These are phyloP conservation scores for Daldinia eschscholtzii DNA, from an alignment of 2,329 filamentous ascomycete genomes.

Conservation along the genomic window DNA sequence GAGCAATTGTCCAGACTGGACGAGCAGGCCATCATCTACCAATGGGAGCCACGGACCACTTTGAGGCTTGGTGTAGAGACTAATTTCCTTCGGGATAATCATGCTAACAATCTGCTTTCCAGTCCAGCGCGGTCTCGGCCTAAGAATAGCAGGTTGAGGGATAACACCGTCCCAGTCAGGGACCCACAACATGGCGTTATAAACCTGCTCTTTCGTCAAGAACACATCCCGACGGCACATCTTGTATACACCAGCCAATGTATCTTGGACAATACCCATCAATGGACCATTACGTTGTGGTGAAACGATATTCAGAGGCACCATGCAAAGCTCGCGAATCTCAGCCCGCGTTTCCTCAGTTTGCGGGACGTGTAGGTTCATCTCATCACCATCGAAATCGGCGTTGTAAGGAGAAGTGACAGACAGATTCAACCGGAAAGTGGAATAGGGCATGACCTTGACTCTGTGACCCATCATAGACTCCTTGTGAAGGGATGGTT, in stretches of 20 bases:
- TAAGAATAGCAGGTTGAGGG: conserved; percentile 91
- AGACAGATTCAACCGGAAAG: conserved; percentile 95
- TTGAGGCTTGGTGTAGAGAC: conserved; percentile 76
- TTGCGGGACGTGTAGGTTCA: conserved; percentile 99
- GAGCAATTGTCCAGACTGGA: conserved; percentile 89
- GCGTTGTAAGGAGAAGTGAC: conserved; percentile 99
- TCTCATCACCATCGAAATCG: conserved; percentile 99
- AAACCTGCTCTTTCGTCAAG: conserved; percentile 88
- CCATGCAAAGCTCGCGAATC: conserved; percentile 93
- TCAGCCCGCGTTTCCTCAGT: conserved; percentile 97
- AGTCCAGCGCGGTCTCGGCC: conserved; percentile 93
- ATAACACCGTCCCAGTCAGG: conserved; percentile 97
- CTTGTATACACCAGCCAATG: conserved; percentile 96
- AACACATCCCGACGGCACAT: conserved; percentile 94
- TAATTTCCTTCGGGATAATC: conserved; percentile 89
- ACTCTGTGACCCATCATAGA: conserved; percentile 99
- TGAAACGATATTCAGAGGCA: conserved; percentile 98
- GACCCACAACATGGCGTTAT: conserved; percentile 98
- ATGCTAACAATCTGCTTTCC: conserved; percentile 98
- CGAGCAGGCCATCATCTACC: conserved; percentile 82
- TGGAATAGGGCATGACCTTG: conserved; percentile 98
- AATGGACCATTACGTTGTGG: conserved; percentile 95
- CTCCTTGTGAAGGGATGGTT: conserved; percentile 98
- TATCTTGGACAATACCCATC: conserved; percentile 99
- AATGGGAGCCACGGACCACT: conserved; percentile 69